phyloP scores from a whole-genome alignment of 2,329 filamentous ascomycete genomes.

The Arthrobotrys pseudoclavata region DNA sequence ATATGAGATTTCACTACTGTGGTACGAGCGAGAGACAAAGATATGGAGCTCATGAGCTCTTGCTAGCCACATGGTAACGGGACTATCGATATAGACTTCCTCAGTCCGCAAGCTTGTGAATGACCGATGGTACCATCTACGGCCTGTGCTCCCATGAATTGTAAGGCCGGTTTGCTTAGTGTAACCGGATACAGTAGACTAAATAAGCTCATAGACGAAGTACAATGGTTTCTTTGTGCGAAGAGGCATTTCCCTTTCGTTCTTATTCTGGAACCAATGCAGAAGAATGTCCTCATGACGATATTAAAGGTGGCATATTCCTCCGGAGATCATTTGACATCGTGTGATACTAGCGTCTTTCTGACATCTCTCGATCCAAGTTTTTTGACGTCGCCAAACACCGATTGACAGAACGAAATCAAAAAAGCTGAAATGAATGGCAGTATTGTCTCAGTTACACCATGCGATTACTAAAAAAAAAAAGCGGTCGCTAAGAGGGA shows the following conservation, averaged over 20 bases:
- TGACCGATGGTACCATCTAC: slow-evolving; percentile 1
- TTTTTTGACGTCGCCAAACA: slow-evolving; percentile 8
- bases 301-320: slow-evolving; percentile 34
- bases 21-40: slow-evolving; percentile 22
- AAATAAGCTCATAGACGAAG: slow-evolving; percentile 23
- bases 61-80: slow-evolving; percentile 36
- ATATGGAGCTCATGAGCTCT: slow-evolving; percentile 46
- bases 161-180: neutral
- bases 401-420: neutral
- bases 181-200: slow-evolving; percentile 25
- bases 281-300: slow-evolving; percentile 36
- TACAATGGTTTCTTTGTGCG: slow-evolving; percentile 2
- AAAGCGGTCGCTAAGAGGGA: slow-evolving; percentile 12
- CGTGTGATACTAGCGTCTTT: slow-evolving; percentile 48
- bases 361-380: slow-evolving; percentile 8
- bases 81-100: slow-evolving; percentile 16
- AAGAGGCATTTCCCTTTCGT: slow-evolving; percentile 21
- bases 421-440: neutral
- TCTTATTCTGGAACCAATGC: slow-evolving; percentile 26
- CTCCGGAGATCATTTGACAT: slow-evolving; percentile 54
- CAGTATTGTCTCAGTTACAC: slow-evolving; percentile 54
- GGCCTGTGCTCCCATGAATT: neutral
- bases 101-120: slow-evolving; percentile 32
- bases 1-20: slow-evolving; percentile 9
- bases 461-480: slow-evolving; percentile 56